Percentiles rank a stretch among this genome's conserved stretches.
Evolutionary conservation across 257 asterid genomes (phyloP).

Genomic region (Nyctanthes arbortristis): DNA sequence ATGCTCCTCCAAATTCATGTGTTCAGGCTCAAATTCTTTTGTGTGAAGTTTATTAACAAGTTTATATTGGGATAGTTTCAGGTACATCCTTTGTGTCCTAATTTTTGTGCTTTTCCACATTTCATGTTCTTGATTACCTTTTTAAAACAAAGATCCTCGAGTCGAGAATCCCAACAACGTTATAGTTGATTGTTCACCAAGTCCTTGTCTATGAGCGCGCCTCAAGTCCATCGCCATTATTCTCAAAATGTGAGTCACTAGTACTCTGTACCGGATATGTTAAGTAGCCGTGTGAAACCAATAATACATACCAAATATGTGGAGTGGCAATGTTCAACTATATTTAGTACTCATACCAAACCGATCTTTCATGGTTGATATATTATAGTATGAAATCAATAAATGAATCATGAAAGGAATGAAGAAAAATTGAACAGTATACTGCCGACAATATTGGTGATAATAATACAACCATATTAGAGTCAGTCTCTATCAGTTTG

Average conservation of each 20-base stretch:
- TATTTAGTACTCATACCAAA: neutral
- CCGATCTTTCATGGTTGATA: neutral
- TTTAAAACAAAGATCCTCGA: neutral
- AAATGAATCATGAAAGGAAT: neutral
- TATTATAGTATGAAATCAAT: neutral
- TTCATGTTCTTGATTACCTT: too few relatives aligned
- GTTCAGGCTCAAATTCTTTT: neutral
- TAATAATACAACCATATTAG: constrained; percentile 4
- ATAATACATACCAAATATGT: neutral
- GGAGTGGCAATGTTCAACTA: neutral
- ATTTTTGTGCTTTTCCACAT: too few relatives aligned
- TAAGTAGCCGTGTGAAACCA: neutral
- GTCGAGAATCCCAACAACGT: neutral
- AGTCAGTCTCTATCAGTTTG: constrained; percentile 30
- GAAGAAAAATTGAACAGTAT: neutral
- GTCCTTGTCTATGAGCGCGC: neutral
- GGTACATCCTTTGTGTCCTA: neutral
- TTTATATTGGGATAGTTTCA: too few relatives aligned
- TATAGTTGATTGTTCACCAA: neutral
- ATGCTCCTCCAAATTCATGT: too few relatives aligned
- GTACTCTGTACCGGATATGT: neutral
- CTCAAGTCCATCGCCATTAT: neutral
- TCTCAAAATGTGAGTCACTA: too few relatives aligned
- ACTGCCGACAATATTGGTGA: neutral
- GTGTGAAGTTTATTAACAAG: too few relatives aligned